phyloP scores from a whole-genome alignment of 768 basidiomycete species.

The Tylopilus subfusipes region DNA sequence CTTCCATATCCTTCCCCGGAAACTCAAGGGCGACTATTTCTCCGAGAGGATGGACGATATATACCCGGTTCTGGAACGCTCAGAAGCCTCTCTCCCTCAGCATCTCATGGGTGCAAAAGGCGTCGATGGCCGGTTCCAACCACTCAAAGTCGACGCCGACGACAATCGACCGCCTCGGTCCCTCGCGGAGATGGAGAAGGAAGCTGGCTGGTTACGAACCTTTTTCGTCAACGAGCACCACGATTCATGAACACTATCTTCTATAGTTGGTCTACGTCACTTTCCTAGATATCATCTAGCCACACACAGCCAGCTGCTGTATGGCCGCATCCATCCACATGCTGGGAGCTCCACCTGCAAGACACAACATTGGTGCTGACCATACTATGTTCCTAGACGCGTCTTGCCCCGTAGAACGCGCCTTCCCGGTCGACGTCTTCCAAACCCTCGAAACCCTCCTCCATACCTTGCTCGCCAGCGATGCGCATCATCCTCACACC shows the following conservation, averaged over 20 bases:
- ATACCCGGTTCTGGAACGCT: constrained; percentile 72
- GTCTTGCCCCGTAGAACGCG: constrained; percentile 24
- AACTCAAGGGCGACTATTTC: constrained; percentile 64
- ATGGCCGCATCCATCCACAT: constrained; percentile 39
- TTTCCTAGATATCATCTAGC: constrained; percentile 31
- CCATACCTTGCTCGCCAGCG: constrained; percentile 22
- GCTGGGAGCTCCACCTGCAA: constrained; percentile 35
- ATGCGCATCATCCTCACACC: constrained; percentile 45
- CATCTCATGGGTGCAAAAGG: constrained; percentile 30
- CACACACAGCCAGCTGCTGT: constrained; percentile 31
- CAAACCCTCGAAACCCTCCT: constrained; percentile 35
- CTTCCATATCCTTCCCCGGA: constrained; percentile 88
- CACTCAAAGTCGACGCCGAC: constrained; percentile 64
- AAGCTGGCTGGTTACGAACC: constrained; percentile 63
- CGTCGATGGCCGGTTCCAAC: constrained; percentile 28
- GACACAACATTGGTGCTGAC: constrained; percentile 35
- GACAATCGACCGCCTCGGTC: constrained; percentile 61
- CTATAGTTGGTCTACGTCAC: constrained; percentile 4
- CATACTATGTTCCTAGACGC: constrained; percentile 7
- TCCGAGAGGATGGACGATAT: constrained; percentile 63
- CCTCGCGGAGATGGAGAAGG: constrained; percentile 73
- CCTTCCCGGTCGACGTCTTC: constrained; percentile 30
- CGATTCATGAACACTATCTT: background rate
- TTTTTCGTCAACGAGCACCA: constrained; percentile 41
- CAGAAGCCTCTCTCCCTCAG: constrained; percentile 49